Conservation (phyloP, 768 basidiomycete species). For the Suillus tomentosus region DNA sequence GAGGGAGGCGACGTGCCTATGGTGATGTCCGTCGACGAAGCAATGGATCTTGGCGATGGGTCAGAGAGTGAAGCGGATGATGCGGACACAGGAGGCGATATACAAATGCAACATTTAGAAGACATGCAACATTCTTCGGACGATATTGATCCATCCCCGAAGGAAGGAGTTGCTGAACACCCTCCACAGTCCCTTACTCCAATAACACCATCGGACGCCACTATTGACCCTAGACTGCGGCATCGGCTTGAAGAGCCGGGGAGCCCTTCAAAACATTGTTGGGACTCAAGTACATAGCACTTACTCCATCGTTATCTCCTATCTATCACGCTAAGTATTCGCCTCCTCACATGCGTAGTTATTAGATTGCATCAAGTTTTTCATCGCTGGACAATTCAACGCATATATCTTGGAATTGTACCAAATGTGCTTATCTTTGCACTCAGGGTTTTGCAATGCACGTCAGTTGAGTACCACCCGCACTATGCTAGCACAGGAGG, state of each 20-base stretch:
- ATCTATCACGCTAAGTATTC: slow-evolving; percentile 7
- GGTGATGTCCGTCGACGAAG: slow-evolving; percentile 45
- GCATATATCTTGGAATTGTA: not conserved
- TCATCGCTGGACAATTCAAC: not conserved
- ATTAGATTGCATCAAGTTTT: not conserved
- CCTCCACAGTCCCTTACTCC: slow-evolving; percentile 32
- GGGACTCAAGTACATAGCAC: slow-evolving; percentile 6
- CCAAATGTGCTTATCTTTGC: not conserved
- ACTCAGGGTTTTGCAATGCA: not conserved
- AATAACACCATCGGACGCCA: slow-evolving; percentile 31
- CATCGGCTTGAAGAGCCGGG: slow-evolving; percentile 32
- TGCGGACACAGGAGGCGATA: slow-evolving; percentile 19
- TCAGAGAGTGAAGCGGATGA: slow-evolving; percentile 37
- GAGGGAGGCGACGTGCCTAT: slow-evolving; percentile 31
- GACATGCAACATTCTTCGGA: slow-evolving; percentile 32
- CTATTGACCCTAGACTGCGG: slow-evolving; percentile 32
- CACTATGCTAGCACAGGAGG: not conserved
- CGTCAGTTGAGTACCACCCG: not conserved
- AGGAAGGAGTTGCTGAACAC: slow-evolving; percentile 33
- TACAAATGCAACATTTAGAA: slow-evolving; percentile 19
- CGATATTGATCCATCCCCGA: slow-evolving; percentile 34
- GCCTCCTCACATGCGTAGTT: not conserved
- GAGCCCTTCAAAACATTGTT: slow-evolving; percentile 25
- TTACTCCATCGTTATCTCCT: slow-evolving; percentile 1
- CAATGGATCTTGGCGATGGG: slow-evolving; percentile 45